These are phyloP conservation scores for Magnolia sinica DNA, from an alignment of 164 flowering plant genomes.

Conservation along the genomic window DNA sequence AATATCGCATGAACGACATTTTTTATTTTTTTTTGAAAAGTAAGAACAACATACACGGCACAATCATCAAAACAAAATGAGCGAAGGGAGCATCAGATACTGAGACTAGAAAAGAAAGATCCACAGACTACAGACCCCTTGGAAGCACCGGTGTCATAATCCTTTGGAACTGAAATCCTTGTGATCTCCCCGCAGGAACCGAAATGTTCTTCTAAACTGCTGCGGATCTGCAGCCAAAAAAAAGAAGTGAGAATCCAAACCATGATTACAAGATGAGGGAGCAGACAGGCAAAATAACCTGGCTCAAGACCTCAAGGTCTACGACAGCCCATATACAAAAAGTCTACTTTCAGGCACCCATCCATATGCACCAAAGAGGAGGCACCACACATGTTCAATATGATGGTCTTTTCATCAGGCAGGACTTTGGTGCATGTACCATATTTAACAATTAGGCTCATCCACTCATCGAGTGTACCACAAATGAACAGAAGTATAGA, in stretches of 20 bases:
- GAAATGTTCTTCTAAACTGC: slow-evolving; percentile 57
- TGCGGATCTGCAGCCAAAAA: slow-evolving; percentile 41
- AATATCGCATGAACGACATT: no score
- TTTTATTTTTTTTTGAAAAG: no score
- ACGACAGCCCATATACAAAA: background rate
- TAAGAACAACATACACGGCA: no score
- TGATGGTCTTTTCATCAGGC: background rate
- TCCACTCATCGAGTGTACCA: background rate
- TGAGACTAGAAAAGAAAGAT: background rate
- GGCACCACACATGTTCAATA: background rate
- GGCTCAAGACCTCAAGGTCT: background rate
- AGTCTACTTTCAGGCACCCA: background rate
- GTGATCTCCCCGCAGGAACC: slow-evolving; percentile 71
- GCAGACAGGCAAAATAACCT: background rate
- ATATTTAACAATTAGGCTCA: no score
- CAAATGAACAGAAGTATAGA: background rate
- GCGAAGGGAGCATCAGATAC: background rate
- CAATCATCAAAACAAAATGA: background rate
- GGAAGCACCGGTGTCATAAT: slow-evolving; percentile 47
- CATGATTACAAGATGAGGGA: background rate
- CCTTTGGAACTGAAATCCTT: slow-evolving; percentile 63
- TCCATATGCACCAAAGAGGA: background rate
- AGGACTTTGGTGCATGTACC: background rate
- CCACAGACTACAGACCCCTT: slow-evolving; percentile 63
- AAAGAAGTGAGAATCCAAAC: background rate